Evolutionary conservation across 352 stramenopile genomes (phyloP), one percentile per base, ranked within the genome.

Genomic region (Globisporangium okanoganense): DNA sequence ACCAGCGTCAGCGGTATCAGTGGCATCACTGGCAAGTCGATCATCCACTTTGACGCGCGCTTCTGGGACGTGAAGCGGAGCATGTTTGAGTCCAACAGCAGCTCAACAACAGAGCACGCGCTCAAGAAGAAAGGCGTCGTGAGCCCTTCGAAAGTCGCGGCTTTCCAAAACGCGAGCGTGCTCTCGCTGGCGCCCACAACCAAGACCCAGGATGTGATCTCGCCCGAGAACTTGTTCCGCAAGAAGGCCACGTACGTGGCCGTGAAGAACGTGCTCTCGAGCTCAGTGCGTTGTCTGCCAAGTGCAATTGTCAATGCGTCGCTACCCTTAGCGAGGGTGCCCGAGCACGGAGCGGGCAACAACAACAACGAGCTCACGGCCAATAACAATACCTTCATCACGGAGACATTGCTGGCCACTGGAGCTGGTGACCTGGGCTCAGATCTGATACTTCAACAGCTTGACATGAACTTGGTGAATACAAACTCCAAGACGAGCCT

Each of bases 11-110:
- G 24, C 14, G 55, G 66, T 24, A 20, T 7, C 49, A 18, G 25
- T 50, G 44, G 41, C 13, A 35, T 41, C 58, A 47, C 48, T 56
- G 50, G 27, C 64, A 56, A 50, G 57, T 38, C 57, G 36, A 66
- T 56, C 56, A 24, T 75, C 60, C 43, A 82, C 13, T 85, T 90
- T 38, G 78, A 90, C 27, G 64, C 71, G 33, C 75, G 75, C 1
- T 90, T 87, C 68, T 87, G 77, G 76, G 81, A 87, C 62, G 81
- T 88, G 12, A 88, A 88, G 56, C 76, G 75, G 41, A 87, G 71
- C 56, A 82, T 87, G 71, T 77, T 85, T n/a, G 75, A 88, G 41
- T 31, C 38, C 8, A 48, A 12, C 16, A 33, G 29, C 3, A 33
- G 29, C n/a, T n/a, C 29, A 33, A 33, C 29, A 3, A 24, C 27